phyloP scores from a whole-genome alignment of 2,329 filamentous ascomycete species.

The Ceratocystis papillata region DNA sequence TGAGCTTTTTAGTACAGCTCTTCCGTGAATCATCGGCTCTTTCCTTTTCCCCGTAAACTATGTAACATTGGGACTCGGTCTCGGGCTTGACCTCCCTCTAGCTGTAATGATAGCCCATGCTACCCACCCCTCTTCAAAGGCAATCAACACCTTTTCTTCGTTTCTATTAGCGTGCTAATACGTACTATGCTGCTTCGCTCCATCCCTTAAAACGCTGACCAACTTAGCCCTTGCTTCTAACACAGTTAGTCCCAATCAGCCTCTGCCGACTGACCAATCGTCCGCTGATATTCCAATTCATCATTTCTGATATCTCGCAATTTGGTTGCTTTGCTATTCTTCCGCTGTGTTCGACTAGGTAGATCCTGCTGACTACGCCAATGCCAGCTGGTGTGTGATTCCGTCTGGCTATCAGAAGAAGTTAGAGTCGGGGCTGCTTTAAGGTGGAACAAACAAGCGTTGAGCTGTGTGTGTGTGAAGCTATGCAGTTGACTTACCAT shows the following conservation, averaged over 20 bases:
- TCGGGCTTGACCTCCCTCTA: not conserved
- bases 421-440: not conserved
- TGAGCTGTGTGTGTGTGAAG: not conserved
- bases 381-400: not conserved
- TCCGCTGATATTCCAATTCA: not conserved
- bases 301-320: not conserved
- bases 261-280: no score
- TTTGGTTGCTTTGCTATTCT: not conserved
- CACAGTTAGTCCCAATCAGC: no score
- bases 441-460: not conserved
- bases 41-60: not conserved
- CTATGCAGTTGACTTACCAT: not conserved
- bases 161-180: not conserved
- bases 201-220: not conserved
- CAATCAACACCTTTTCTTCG: not conserved
- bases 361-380: not conserved
- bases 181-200: not conserved
- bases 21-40: not conserved
- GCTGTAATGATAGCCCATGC: not conserved
- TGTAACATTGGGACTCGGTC: not conserved
- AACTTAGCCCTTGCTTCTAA: not conserved
- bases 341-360: not conserved
- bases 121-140: not conserved
- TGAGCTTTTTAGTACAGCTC: not conserved
- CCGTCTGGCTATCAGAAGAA: not conserved